Conservation (phyloP, 164 flowering plant genomes). For the Echeveria elegans region DNA sequence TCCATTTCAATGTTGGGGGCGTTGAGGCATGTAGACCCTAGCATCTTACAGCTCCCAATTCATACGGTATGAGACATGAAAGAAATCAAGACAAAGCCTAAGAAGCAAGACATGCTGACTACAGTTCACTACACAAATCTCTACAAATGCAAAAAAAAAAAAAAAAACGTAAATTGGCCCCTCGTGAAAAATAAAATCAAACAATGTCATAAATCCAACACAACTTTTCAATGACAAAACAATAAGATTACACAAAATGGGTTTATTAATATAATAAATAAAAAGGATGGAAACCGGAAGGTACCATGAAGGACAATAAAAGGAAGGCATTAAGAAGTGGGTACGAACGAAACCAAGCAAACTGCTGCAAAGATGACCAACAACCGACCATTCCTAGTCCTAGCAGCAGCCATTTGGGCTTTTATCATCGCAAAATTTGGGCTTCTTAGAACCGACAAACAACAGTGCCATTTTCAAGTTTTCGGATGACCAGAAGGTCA, state of each 20-base stretch:
- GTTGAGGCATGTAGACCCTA: no score
- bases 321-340: constrained; percentile 23
- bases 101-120: neutral
- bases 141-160: neutral
- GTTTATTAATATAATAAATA: no score
- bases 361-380: constrained; percentile 3
- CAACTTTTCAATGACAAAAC: neutral
- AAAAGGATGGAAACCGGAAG: no score
- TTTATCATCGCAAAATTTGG: neutral
- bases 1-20: no score
- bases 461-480: neutral
- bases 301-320: constrained; percentile 47
- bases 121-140: neutral
- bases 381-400: neutral
- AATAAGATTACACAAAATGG: no score
- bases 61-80: no score
- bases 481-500: neutral
- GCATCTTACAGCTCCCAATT: no score
- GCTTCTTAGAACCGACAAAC: neutral
- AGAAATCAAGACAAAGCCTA: neutral
- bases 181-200: neutral
- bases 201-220: neutral
- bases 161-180: neutral
- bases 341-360: constrained; percentile 1
- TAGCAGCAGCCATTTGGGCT: constrained; percentile 16